These are phyloP conservation scores for Solanum infundibuliforme DNA, from an alignment of 257 asterid genomes.

Conservation along the genomic window DNA sequence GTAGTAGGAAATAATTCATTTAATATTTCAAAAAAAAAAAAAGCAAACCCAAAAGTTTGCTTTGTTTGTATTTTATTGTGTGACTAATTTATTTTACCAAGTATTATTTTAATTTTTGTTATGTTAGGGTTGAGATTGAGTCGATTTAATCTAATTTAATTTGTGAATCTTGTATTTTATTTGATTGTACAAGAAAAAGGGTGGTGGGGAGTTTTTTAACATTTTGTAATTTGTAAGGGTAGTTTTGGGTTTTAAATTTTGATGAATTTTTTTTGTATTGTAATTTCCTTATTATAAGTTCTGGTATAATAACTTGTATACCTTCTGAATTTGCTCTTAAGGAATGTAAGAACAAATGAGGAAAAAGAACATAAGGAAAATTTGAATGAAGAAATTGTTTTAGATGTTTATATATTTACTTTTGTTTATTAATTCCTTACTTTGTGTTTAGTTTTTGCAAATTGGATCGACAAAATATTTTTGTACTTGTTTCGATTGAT, in stretches of 20 bases:
- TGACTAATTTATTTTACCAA: not conserved
- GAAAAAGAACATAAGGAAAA: not conserved
- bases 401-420: not conserved
- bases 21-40: not conserved
- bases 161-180: not conserved
- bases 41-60: not conserved
- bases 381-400: not conserved
- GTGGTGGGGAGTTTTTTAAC: not conserved
- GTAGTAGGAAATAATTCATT: conserved; percentile 4
- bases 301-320: conserved; percentile 4
- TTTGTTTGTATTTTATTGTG: not conserved
- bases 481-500: not conserved
- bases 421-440: not conserved
- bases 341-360: not conserved
- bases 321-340: not conserved
- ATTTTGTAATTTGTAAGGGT: not conserved
- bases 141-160: not conserved
- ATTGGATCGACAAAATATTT: not conserved
- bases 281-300: not conserved
- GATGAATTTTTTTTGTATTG: not conserved
- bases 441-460: not conserved
- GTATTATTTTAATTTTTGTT: not conserved
- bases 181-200: not conserved
- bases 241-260: not conserved
- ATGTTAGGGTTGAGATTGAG: not conserved